Evolutionary conservation across 345 rosid species (phyloP), one percentile per base, ranked within the genome.

Genomic region (Pistacia atlantica): DNA sequence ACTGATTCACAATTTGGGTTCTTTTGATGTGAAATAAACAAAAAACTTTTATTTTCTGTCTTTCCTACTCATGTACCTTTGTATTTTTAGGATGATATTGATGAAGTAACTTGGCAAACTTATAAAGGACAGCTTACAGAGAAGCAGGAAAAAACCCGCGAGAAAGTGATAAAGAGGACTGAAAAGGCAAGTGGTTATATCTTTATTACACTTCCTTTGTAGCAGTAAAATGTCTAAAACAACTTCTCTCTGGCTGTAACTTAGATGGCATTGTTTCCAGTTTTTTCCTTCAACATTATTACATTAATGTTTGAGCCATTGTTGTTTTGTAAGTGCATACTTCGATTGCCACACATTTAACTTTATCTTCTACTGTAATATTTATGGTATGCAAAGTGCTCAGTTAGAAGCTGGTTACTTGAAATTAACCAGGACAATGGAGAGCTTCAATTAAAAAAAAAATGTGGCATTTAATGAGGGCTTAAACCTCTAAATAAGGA

Each of bases 101-200:
- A 96, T 75, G 98, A 91, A 88, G 75, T 96, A 61, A 94, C 97
- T 52, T 94, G 99, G 99, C 98, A 96, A 85, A 96, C 90, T 68
- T 93, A 90, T 89, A 91, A 75, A 69, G 99, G 98, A 72, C 89
- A 90, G 84, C 99, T 96, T 75, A 96, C 97, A 0, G 95, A 95
- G 75, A 96, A 90, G 89, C 98, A 96, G 83, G 98, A 91, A 78
- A 96, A 93, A 87, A 94, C 98, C 65, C 90, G 90, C 60, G 97
- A 92, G 20, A 93, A 92, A 87, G 83, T 96, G 65, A 31, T 91
- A 76, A 96, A 93, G 83, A 88, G 98, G 78, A 82, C 86, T 77
- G 94, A 91, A 84, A 92, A 93, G 91, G 97, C 85, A 66, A 79
- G 86, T 67, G 11, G 8, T 73, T 71, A 69, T 18, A 3, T 42